phyloP scores from a whole-genome alignment of 2,329 filamentous ascomycete genomes.

The Colletotrichum sp. region DNA sequence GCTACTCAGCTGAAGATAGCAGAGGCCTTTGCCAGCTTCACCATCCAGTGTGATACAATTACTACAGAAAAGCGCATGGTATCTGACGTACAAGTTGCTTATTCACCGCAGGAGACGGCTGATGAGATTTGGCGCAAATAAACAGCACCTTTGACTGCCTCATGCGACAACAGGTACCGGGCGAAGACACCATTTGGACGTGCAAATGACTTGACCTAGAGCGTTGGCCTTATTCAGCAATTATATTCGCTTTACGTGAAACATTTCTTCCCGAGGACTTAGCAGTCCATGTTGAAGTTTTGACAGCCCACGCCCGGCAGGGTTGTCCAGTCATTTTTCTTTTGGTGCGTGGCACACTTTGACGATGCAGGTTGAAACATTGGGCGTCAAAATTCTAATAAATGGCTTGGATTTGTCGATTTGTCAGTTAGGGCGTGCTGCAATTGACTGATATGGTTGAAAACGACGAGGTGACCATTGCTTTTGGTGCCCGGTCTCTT shows the following conservation, averaged over 20 bases:
- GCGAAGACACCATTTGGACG: neutral
- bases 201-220: neutral
- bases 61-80: neutral
- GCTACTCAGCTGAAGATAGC: neutral
- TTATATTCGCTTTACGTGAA: neutral
- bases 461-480: neutral
- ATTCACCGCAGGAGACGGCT: neutral
- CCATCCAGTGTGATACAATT: neutral
- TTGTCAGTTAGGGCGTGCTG: neutral
- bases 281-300: fast-evolving
- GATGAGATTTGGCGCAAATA: neutral
- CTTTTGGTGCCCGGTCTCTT: neutral
- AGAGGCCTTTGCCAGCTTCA: neutral
- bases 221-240: neutral
- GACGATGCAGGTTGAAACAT: neutral
- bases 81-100: neutral
- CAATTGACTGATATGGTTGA: neutral
- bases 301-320: neutral
- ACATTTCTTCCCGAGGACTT: neutral
- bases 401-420: neutral
- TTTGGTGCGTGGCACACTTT: neutral
- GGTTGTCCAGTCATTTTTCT: neutral
- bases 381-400: neutral
- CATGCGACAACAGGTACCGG: neutral
- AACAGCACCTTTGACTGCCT: neutral